phyloP scores from a whole-genome alignment of 371 early-diverging fungal species.

The Phascolomyces articulosus region DNA sequence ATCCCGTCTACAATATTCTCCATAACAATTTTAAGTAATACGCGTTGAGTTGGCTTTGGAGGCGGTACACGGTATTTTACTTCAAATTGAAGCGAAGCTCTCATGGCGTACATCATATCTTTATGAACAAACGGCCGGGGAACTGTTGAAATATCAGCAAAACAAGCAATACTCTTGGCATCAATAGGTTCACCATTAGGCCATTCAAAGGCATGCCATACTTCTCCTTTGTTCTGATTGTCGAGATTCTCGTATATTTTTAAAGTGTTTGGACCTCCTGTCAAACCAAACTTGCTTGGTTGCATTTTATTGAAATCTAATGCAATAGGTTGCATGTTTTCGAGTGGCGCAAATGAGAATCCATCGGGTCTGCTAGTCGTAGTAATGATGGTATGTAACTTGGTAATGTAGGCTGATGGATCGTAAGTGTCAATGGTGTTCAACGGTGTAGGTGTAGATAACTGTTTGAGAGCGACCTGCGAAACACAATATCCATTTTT shows the following conservation, averaged over 20 bases:
- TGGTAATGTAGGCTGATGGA: neutral
- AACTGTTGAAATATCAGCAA: neutral
- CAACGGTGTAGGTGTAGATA: neutral
- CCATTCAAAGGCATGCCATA: conserved; percentile 8
- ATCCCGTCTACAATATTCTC: neutral
- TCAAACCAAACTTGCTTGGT: neutral
- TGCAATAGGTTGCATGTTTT: neutral
- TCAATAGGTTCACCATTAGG: neutral
- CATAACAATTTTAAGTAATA: neutral
- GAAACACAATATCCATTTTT: neutral
- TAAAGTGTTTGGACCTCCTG: neutral
- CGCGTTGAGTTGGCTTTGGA: neutral
- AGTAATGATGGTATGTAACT: neutral
- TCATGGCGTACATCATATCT: neutral
- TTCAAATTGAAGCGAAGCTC: neutral
- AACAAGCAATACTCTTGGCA: neutral
- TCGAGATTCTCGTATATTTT: neutral
- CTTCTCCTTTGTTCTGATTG: neutral
- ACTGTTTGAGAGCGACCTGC: neutral
- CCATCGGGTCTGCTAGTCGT: neutral
- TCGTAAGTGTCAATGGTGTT: neutral
- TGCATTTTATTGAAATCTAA: neutral
- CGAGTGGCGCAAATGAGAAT: neutral
- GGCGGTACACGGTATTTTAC: neutral
- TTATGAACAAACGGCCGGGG: neutral